Evolutionary conservation across 192 early-diverging fungal genomes (phyloP).

Genomic region (Gryganskiella cystojenkinii): DNA sequence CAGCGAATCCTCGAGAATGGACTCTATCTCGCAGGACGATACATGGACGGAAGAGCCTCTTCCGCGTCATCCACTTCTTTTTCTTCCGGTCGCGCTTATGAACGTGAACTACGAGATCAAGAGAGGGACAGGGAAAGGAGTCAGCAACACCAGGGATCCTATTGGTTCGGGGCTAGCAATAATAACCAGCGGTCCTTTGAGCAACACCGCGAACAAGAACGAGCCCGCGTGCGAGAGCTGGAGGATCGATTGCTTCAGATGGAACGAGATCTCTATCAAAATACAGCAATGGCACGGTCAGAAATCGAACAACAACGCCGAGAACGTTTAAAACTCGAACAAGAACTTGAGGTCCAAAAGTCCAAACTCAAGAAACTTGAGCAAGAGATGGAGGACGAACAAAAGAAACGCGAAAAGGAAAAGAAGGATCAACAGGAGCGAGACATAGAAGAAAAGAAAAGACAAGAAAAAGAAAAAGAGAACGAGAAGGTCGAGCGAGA

Average conservation of each 20-base stretch:
- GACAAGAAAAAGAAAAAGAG: not conserved
- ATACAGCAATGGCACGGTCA: conserved; percentile 23
- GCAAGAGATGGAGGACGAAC: conserved; percentile 19
- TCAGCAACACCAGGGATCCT: not conserved
- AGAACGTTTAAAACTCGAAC: conserved; percentile 27
- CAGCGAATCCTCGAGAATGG: conserved; percentile 31
- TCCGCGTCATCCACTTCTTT: conserved; percentile 5
- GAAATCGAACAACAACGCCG: conserved; percentile 34
- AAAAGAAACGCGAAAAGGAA: conserved; percentile 19
- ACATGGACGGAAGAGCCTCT: conserved; percentile 19
- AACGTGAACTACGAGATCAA: not conserved
- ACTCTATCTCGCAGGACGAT: conserved; percentile 32
- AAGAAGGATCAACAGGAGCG: conserved; percentile 17
- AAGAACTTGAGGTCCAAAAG: conserved; percentile 34
- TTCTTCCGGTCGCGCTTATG: not conserved
- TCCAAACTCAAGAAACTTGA: conserved; percentile 37
- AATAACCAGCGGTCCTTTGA: too few species aligned
- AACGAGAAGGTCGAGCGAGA: conserved; percentile 15
- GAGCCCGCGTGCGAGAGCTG: conserved; percentile 22
- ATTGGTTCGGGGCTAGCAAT: conserved; percentile 15
- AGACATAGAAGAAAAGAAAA: conserved; percentile 5
- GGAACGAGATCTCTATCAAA: conserved; percentile 34
- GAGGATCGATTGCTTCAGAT: conserved; percentile 28
- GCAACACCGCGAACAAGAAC: conserved; percentile 36
- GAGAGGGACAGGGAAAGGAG: not conserved